Percentiles rank a stretch among this genome's conserved stretches.
phyloP scores from a whole-genome alignment of 1,139 yeast genomes.

The Arxiozyma bovina region DNA sequence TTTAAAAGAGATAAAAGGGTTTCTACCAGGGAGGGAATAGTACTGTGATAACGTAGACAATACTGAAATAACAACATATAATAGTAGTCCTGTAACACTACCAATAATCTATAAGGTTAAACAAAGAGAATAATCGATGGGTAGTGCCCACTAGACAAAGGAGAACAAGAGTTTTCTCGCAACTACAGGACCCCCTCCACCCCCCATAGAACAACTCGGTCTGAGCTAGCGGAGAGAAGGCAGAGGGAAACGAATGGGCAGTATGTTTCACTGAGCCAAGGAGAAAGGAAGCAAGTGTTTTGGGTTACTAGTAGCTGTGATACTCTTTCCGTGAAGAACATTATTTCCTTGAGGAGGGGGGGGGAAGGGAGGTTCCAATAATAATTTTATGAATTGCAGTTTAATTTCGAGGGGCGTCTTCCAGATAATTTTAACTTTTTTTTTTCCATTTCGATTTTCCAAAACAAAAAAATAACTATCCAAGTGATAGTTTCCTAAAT shows the following conservation, averaged over 20 bases:
- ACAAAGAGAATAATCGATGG: background rate
- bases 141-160: background rate
- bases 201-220: background rate
- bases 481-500: background rate
- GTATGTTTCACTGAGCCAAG: too few relatives aligned
- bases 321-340: too few relatives aligned
- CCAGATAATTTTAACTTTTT: background rate
- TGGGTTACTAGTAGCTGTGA: too few relatives aligned
- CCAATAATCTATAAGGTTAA: background rate
- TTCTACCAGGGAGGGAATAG: too few relatives aligned
- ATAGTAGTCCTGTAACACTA: background rate
- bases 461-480: too few relatives aligned
- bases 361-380: too few relatives aligned
- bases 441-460: too few relatives aligned
- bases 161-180: background rate
- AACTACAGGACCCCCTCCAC: background rate
- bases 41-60: too few relatives aligned
- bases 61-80: background rate
- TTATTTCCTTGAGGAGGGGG: too few relatives aligned
- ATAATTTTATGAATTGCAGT: too few relatives aligned
- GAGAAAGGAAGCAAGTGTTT: too few relatives aligned
- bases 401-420: background rate
- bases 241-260: background rate
- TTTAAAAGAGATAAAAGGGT: background rate
- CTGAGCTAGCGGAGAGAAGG: background rate